A percentile compares a stretch with the other conserved stretches of the same genome.
These are phyloP conservation scores for Saturnispora zaruensis DNA, from an alignment of 805 yeast genomes.

Conservation along the genomic window DNA sequence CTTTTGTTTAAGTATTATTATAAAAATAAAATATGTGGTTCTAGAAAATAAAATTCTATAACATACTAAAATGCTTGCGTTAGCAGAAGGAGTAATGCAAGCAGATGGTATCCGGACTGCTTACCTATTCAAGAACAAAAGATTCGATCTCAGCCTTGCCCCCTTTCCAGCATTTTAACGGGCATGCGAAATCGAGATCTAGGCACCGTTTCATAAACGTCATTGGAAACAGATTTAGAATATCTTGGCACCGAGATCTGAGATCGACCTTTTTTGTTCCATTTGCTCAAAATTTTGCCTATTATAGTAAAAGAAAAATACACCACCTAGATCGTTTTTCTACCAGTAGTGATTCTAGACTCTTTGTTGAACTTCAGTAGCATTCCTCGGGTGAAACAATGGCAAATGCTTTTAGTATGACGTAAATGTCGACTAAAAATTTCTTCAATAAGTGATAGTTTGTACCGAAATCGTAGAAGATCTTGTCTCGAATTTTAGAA, in stretches of 20 bases:
- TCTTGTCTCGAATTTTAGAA: not conserved
- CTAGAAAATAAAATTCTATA: not conserved
- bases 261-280: not conserved
- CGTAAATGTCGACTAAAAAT: conserved; percentile 5
- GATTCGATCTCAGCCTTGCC: not conserved
- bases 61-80: not conserved
- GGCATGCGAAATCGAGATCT: not conserved
- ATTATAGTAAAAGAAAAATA: not conserved
- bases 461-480: not conserved
- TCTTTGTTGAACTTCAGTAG: not conserved
- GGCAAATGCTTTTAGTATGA: not conserved
- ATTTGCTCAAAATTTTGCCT: not conserved
- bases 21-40: not conserved
- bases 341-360: not conserved
- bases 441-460: conserved; percentile 4
- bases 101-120: not conserved
- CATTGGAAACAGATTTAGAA: not conserved
- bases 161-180: not conserved
- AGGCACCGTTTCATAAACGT: not conserved
- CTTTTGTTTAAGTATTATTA: not conserved
- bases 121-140: not conserved
- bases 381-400: not conserved
- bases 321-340: not conserved
- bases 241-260: not conserved
- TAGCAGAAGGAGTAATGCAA: not conserved